A percentile compares a stretch with the other conserved stretches of the same genome.
Conservation (phyloP, 208 protist genomes). For the Acanthamoeba royreba region DNA sequence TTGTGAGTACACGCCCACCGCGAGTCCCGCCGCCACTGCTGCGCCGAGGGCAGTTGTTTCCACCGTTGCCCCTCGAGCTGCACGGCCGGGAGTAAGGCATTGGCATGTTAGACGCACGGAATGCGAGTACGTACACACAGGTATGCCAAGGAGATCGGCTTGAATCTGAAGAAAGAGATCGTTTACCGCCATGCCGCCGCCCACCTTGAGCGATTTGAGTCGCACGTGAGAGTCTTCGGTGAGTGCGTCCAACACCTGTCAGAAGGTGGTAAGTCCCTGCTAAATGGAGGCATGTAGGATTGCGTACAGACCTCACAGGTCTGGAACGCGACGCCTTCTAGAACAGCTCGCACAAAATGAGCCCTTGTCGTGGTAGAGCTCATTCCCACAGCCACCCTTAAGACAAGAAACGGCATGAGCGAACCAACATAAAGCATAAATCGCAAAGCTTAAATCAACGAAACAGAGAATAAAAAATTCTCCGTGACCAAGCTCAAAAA, state of each 20-base stretch:
- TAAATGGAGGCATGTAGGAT: neutral
- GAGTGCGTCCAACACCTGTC: constrained; percentile 75
- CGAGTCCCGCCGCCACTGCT: constrained; percentile 75
- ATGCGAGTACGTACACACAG: constrained; percentile 57
- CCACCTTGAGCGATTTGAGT: constrained; percentile 86
- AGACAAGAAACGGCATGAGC: neutral
- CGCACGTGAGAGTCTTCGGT: constrained; percentile 80
- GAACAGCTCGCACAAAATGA: constrained; percentile 70
- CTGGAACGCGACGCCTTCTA: constrained; percentile 69
- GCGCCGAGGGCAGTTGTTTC: constrained; percentile 79
- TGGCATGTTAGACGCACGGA: neutral
- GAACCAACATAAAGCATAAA: constrained; percentile 27
- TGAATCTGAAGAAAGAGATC: constrained; percentile 93
- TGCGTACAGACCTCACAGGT: constrained; percentile 45
- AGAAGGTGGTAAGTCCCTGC: neutral
- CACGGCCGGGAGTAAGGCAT: neutral
- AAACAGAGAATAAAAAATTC: neutral
- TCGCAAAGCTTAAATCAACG: neutral
- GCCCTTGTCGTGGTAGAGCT: constrained; percentile 45
- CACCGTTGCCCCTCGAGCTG: constrained; percentile 30
- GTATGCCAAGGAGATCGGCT: constrained; percentile 84
- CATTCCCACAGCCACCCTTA: constrained; percentile 42
- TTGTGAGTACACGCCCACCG: constrained; percentile 61
- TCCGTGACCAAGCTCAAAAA: neutral
- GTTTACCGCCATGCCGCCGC: constrained; percentile 92